phyloP scores from a whole-genome alignment of 179 eudicot genomes.

The Spinacia oleracea region DNA sequence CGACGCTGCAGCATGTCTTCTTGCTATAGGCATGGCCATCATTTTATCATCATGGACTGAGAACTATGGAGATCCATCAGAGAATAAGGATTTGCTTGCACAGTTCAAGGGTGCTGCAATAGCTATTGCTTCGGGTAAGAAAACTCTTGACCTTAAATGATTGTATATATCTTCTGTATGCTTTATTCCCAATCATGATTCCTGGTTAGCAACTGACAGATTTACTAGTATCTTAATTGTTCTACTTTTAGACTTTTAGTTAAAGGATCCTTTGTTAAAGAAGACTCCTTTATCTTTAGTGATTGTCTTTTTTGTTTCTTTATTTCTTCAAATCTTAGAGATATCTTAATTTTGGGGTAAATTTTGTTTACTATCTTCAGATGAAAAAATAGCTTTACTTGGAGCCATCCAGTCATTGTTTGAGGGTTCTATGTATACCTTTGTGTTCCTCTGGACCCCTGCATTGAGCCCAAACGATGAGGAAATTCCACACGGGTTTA shows the following conservation, averaged over 20 bases:
- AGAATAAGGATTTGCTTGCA: conserved; percentile 83
- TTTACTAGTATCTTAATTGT: background rate
- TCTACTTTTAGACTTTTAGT: background rate
- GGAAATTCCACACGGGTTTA: conserved; percentile 94
- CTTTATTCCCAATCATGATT: background rate
- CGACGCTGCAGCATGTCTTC: conserved; percentile 90
- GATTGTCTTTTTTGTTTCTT: background rate
- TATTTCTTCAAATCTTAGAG: background rate
- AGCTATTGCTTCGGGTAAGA: conserved; percentile 91
- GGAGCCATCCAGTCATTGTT: conserved; percentile 97
- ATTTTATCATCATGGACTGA: conserved; percentile 90
- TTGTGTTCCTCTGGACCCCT: conserved; percentile 98
- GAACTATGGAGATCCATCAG: conserved; percentile 95
- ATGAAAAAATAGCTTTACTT: conserved; percentile 93
- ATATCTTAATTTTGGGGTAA: background rate
- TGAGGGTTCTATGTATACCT: conserved; percentile 98
- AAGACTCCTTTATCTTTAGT: background rate
- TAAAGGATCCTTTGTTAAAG: background rate
- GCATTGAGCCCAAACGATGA: conserved; percentile 96
- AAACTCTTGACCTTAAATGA: background rate
- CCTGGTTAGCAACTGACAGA: background rate
- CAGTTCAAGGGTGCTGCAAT: conserved; percentile 94
- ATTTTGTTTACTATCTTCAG: conserved; percentile 36
- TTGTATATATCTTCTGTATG: background rate
- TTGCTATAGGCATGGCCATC: conserved; percentile 89